Evolutionary conservation across 257 asterid genomes (phyloP).

Genomic region (Verbascum thapsus): DNA sequence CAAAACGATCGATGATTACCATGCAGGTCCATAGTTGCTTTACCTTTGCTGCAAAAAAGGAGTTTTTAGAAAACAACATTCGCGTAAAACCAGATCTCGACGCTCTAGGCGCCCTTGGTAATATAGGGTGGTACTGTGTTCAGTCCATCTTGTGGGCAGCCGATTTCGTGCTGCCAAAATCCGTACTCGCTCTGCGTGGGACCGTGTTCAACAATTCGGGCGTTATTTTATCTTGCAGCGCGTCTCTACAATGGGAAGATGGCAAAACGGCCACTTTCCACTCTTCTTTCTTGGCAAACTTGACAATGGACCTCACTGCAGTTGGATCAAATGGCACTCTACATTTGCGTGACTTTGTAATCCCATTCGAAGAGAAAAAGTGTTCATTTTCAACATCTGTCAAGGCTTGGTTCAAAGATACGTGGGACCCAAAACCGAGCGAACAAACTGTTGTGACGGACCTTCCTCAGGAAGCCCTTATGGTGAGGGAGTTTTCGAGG

Average conservation of each 20-base stretch:
- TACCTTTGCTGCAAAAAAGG: slow-evolving; percentile 31
- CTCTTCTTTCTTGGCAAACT: slow-evolving; percentile 65
- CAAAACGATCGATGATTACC: too few species aligned
- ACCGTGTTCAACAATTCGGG: slow-evolving; percentile 56
- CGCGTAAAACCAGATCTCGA: slow-evolving; percentile 78
- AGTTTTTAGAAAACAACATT: slow-evolving; percentile 56
- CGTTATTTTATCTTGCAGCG: slow-evolving; percentile 62
- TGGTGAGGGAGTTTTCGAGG: slow-evolving; percentile 65
- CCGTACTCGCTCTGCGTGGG: slow-evolving; percentile 51
- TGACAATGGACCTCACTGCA: slow-evolving; percentile 60
- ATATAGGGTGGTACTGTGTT: slow-evolving; percentile 76
- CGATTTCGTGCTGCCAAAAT: slow-evolving; percentile 58
- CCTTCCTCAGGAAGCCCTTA: slow-evolving; percentile 76
- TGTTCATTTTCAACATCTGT: slow-evolving; percentile 46
- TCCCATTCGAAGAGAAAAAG: slow-evolving; percentile 56
- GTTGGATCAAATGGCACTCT: slow-evolving; percentile 61
- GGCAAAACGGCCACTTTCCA: slow-evolving; percentile 66
- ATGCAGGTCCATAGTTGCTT: slow-evolving; percentile 52
- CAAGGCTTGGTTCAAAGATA: slow-evolving; percentile 40
- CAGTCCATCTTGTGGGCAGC: slow-evolving; percentile 74
- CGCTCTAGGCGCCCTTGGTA: slow-evolving; percentile 78
- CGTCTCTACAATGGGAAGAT: slow-evolving; percentile 68
- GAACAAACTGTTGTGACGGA: slow-evolving; percentile 49
- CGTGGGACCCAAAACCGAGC: slow-evolving; percentile 56
- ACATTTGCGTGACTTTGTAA: slow-evolving; percentile 54